Conservation (phyloP, 441 rosid genomes). For the Biscutella laevigata region DNA sequence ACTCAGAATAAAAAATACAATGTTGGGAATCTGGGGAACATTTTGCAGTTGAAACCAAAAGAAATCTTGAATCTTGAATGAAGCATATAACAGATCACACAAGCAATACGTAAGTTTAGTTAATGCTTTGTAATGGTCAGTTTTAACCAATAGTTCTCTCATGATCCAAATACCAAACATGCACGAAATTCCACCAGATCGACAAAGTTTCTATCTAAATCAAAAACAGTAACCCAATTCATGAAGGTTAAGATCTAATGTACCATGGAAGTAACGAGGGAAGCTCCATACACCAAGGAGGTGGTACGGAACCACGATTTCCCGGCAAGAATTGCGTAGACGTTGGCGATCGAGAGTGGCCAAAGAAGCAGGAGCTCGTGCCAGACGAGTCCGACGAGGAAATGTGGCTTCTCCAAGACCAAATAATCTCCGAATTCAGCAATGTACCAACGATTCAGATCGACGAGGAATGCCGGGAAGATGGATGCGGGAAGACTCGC, state of each 20-base stretch:
- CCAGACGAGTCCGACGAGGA: constrained; percentile 61
- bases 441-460: constrained; percentile 34
- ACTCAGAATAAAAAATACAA: not conserved
- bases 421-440: constrained; percentile 45
- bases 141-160: not conserved
- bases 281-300: constrained; percentile 63
- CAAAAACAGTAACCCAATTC: not conserved
- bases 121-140: not conserved
- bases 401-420: constrained; percentile 47
- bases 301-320: constrained; percentile 59
- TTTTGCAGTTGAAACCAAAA: not conserved
- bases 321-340: constrained; percentile 41
- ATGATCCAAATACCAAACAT: not conserved
- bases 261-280: constrained; percentile 62
- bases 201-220: not conserved
- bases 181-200: not conserved
- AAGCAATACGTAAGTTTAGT: no score
- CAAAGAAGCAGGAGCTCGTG: constrained; percentile 55
- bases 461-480: constrained; percentile 41
- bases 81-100: not conserved
- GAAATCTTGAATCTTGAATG: not conserved
- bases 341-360: constrained; percentile 55
- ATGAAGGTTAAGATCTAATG: not conserved
- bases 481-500: constrained; percentile 29
- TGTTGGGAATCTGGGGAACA: not conserved